A percentile compares a stretch with the other conserved stretches of the same genome.
Conservation (phyloP, 2,329 filamentous ascomycete genomes). For the Hortaea sp. region DNA sequence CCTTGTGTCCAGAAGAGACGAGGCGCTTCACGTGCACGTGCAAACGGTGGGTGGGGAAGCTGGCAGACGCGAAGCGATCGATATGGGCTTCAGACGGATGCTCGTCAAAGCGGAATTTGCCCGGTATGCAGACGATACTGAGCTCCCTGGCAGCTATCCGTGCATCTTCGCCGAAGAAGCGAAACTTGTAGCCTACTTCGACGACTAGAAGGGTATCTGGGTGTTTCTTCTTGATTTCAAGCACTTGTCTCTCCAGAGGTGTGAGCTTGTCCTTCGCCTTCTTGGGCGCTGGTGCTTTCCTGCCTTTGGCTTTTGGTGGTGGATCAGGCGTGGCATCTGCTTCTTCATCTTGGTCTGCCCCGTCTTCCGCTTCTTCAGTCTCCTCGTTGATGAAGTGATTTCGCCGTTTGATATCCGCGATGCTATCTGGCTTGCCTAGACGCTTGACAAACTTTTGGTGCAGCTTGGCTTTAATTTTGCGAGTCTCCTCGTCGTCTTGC, state of each 20-base stretch:
- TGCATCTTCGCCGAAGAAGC: conserved; percentile 94
- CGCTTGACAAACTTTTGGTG: conserved; percentile 85
- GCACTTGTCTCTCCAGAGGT: conserved; percentile 83
- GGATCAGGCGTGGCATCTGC: conserved; percentile 43
- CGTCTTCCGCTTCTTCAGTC: conserved; percentile 39
- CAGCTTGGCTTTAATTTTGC: conserved; percentile 56
- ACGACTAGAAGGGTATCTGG: conserved; percentile 83
- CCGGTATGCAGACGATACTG: conserved; percentile 92
- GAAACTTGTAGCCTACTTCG: conserved; percentile 96
- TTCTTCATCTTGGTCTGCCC: conserved; percentile 50
- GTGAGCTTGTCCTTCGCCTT: conserved; percentile 78
- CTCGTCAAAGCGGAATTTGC: conserved; percentile 89
- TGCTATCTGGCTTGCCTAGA: conserved; percentile 74
- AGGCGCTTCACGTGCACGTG: conserved; percentile 91
- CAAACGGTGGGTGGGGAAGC: conserved; percentile 83
- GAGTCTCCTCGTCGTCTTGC: conserved; percentile 42
- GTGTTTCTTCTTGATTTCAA: conserved; percentile 88
- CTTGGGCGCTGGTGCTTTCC: conserved; percentile 47
- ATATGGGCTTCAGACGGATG: conserved; percentile 87
- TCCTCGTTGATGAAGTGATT: conserved; percentile 48
- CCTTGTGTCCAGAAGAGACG: conserved; percentile 86
- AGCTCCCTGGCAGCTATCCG: conserved; percentile 79
- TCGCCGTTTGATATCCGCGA: conserved; percentile 55
- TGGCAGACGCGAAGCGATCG: conserved; percentile 86
- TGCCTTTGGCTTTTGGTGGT: conserved; percentile 36